Base-by-base conservation (phyloP, 441 rosid species). In the Bocquillonia castaneifolia region DNA sequence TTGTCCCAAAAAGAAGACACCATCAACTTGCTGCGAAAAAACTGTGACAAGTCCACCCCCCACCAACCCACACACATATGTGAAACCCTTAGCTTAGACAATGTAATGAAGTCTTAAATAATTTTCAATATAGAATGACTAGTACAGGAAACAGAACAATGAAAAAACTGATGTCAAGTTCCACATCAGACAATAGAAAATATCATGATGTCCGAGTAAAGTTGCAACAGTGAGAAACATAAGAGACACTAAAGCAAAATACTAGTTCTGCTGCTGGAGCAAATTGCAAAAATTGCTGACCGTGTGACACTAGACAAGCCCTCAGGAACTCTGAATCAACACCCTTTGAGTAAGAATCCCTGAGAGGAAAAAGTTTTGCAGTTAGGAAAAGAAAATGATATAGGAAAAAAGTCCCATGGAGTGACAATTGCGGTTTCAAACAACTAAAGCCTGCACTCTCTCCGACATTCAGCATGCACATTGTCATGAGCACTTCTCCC, bases 341-440 rank as follows among this genome's bases (percentile, higher is more conserved):
- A 31, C 86, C 88, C 71, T 69, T 78, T 2, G 86, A 74, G 77
- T 76, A 79, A 56, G 91, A 86, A 84, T 86, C 85, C 89, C 91
- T 83, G 68, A 39, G 59, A 55, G 63, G 45, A 63, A 48, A 55
- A 64, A 54, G 53, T 10, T 2, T 50, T 64, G 42, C 7, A 20
- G 10, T 28, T 36, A 32, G 23, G 23, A n/a, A 47, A 28, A 31
- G 20, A 20, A 40, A n/a, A 44, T 9, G n/a, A 23, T 20, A 25
- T 47, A 59, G 10, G 29, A 3, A 20, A 72, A 34, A 64, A 36
- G 48, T 10, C 6, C 23, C 48, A n/a, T 28, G 18, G 22, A 25
- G 20, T 29, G 26, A 26, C 32, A 31, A 56, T n/a, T 56, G 12
- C 29, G 42, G 54, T 42, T 39, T 67, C 44, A 28, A 26, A 67